Evolutionary conservation across 2,329 filamentous ascomycete genomes (phyloP).

Genomic region (Sclerotinia sclerotiorum): DNA sequence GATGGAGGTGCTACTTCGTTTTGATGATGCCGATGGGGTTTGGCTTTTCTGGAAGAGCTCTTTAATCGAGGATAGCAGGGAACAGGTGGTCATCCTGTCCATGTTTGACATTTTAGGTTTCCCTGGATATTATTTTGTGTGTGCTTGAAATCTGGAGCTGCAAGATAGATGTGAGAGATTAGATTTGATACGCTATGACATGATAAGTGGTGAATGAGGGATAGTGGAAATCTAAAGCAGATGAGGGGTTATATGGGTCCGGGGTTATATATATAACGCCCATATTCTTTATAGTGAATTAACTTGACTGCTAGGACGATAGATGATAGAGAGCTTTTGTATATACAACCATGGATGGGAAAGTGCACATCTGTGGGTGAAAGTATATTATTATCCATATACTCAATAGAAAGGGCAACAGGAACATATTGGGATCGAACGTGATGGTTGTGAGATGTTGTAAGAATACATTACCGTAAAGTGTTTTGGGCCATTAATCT

Average conservation of each 20-base stretch:
- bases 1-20: background rate
- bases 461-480: slow-evolving; percentile 13
- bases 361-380: background rate
- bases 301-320: background rate
- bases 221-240: background rate
- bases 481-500: background rate
- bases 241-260: background rate
- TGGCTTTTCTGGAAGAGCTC: background rate
- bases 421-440: background rate
- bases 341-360: background rate
- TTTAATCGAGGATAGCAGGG: background rate
- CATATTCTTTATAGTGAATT: background rate
- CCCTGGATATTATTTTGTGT: background rate
- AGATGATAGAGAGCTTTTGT: background rate
- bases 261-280: background rate
- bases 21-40: background rate
- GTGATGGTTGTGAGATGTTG: background rate
- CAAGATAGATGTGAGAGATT: background rate
- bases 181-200: background rate
- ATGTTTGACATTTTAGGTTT: background rate
- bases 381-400: background rate
- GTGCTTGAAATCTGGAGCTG: background rate
- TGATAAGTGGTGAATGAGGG: background rate
- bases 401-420: background rate
- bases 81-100: background rate